These are phyloP conservation scores for Coccomyxa subellipsoidea DNA, from an alignment of 163 green algal genomes.

Conservation along the genomic window DNA sequence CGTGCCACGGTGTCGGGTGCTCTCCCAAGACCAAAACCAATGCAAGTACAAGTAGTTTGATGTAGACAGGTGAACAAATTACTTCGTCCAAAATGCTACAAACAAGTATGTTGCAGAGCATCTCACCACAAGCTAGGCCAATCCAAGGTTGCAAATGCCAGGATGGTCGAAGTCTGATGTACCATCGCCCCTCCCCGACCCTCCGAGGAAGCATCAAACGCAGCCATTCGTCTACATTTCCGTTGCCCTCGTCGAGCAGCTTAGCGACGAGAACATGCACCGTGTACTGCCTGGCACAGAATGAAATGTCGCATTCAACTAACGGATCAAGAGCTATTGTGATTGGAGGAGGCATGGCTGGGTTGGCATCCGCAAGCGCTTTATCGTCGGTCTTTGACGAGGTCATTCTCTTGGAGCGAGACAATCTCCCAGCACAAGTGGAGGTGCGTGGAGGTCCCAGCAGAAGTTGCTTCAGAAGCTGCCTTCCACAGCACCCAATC, in stretches of 20 bases:
- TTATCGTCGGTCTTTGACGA: constrained; percentile 8
- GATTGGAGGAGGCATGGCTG: constrained; percentile 6
- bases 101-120: background rate
- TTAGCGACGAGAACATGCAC: background rate
- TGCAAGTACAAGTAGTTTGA: too few relatives aligned
- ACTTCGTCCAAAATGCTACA: background rate
- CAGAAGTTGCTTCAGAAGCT: background rate
- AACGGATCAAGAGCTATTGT: constrained; percentile 2
- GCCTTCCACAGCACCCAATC: too few relatives aligned
- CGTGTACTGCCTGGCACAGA: background rate
- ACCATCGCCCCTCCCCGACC: too few relatives aligned
- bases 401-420: constrained; percentile 13
- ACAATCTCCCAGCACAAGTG: background rate
- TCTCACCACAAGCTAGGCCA: background rate
- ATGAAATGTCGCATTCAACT: background rate
- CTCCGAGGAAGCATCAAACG: too few relatives aligned
- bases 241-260: too few relatives aligned
- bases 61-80: too few relatives aligned
- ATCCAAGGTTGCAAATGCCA: background rate
- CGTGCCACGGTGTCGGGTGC: too few relatives aligned
- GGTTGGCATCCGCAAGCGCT: background rate
- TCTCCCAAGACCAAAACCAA: too few relatives aligned
- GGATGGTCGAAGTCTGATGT: too few relatives aligned
- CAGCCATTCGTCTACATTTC: too few relatives aligned
- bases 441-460: background rate